These are phyloP conservation scores for Epichloe gansuensis DNA, from an alignment of 2,329 filamentous ascomycete species.

Conservation along the genomic window DNA sequence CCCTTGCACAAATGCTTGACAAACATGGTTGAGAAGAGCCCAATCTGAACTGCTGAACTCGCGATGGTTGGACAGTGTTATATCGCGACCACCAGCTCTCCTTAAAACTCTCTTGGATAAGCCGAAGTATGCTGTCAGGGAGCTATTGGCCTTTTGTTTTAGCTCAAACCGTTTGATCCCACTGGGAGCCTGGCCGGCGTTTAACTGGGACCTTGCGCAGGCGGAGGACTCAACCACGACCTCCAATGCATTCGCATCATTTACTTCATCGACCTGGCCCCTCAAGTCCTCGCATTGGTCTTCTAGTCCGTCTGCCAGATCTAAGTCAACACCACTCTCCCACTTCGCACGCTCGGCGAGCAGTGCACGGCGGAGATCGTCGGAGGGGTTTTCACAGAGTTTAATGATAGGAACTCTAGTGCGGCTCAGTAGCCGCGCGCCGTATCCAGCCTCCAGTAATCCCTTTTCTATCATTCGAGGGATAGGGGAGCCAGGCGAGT, in stretches of 20 bases:
- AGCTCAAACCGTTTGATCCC: conserved; percentile 19
- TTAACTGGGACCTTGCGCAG: conserved; percentile 3
- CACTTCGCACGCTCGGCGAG: conserved; percentile 55
- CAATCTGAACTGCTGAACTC: conserved; percentile 33
- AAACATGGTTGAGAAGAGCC: conserved; percentile 37
- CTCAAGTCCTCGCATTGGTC: conserved; percentile 15
- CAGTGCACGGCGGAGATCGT: conserved; percentile 47
- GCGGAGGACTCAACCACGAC: conserved; percentile 5
- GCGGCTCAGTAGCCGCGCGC: conserved; percentile 62
- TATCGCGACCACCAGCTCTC: conserved; percentile 35
- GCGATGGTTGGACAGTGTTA: conserved; percentile 31
- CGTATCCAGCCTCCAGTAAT: conserved; percentile 58
- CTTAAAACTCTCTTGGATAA: conserved; percentile 37
- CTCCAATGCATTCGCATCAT: neutral
- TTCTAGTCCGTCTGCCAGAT: conserved; percentile 22
- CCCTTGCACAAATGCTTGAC: conserved; percentile 40
- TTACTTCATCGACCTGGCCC: conserved; percentile 9
- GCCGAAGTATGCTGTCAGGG: conserved; percentile 33
- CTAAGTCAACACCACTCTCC: conserved; percentile 42
- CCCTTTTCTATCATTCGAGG: conserved; percentile 65
- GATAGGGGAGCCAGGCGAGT: conserved; percentile 45
- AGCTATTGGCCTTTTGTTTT: conserved; percentile 29
- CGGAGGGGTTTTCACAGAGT: conserved; percentile 59
- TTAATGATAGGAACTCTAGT: conserved; percentile 83
- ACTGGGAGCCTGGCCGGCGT: conserved; percentile 1